phyloP scores from a whole-genome alignment of 441 rosid species.

The Arabidopsis lyrata region DNA sequence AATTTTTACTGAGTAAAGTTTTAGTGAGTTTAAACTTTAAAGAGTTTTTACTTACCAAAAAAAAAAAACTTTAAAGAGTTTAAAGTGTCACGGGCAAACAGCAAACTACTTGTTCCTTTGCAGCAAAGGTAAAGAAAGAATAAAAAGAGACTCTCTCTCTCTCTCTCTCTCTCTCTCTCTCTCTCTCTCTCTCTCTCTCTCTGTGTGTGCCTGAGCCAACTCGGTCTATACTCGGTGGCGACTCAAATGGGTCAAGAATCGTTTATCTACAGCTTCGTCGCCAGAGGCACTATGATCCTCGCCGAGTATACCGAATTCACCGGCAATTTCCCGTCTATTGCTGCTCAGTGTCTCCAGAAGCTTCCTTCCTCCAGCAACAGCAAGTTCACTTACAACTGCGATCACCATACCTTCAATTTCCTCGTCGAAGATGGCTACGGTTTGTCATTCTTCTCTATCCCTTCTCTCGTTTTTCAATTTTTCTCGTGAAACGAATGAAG shows the following conservation, averaged over 20 bases:
- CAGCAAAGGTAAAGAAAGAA: constrained; percentile 49
- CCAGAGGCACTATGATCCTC: constrained; percentile 83
- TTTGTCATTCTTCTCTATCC: constrained; percentile 43
- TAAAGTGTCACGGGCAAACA: too few species aligned
- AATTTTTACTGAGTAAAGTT: too few species aligned
- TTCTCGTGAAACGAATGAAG: constrained; percentile 12
- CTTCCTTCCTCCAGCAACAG: constrained; percentile 81
- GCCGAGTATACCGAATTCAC: constrained; percentile 93
- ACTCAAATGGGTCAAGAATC: constrained; percentile 74
- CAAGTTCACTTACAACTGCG: constrained; percentile 93
- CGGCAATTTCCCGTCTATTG: constrained; percentile 86
- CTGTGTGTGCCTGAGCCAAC: constrained; percentile 33
- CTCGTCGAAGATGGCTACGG: constrained; percentile 90
- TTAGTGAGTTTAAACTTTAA: too few species aligned
- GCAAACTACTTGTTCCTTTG: constrained; percentile 46
- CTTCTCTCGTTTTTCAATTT: neutral
- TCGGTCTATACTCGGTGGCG: constrained; percentile 34
- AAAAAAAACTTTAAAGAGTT: too few species aligned
- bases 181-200: constrained; percentile 21
- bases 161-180: constrained; percentile 20
- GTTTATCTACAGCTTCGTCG: constrained; percentile 91
- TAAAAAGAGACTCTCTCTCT: constrained; percentile 32
- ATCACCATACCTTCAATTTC: constrained; percentile 89
- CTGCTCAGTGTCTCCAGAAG: constrained; percentile 81
- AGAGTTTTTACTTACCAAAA: too few species aligned